Percentiles rank a stretch among this genome's conserved stretches.
Evolutionary conservation across 2,329 filamentous ascomycete genomes (phyloP).

Genomic region (Canariomyces notabilis): DNA sequence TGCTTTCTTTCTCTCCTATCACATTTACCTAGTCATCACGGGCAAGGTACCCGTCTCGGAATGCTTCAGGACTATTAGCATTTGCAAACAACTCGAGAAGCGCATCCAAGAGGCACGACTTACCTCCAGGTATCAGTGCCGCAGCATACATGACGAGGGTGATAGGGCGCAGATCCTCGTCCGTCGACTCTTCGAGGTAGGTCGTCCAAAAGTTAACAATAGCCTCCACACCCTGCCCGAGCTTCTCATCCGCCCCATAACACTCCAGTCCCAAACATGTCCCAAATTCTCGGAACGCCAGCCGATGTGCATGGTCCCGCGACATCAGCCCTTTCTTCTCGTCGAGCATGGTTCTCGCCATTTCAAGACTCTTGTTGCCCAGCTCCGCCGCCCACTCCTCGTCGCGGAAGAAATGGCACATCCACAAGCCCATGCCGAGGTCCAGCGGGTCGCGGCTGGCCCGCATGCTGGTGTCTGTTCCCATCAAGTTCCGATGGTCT

Average conservation of each 20-base stretch:
- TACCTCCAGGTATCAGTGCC: constrained; percentile 50
- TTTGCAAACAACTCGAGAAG: background rate
- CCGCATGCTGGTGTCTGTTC: constrained; percentile 37
- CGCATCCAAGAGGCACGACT: constrained; percentile 26
- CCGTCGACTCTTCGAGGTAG: constrained; percentile 30
- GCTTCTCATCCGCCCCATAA: constrained; percentile 32
- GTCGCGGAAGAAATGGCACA: constrained; percentile 44
- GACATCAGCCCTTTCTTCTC: constrained; percentile 20
- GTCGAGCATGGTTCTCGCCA: constrained; percentile 26
- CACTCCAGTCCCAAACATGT: constrained; percentile 45
- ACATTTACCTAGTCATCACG: background rate
- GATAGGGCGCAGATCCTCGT: constrained; percentile 46
- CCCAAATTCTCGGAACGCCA: constrained; percentile 53
- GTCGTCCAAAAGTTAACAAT: constrained; percentile 34
- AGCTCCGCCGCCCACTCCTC: constrained; percentile 45
- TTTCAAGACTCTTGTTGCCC: constrained; percentile 27
- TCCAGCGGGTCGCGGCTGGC: constrained; percentile 49
- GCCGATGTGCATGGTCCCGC: constrained; percentile 28
- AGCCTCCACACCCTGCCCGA: constrained; percentile 24
- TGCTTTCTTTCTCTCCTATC: background rate
- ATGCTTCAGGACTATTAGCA: constrained; percentile 13
- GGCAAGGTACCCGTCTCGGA: constrained; percentile 15
- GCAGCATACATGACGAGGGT: constrained; percentile 54
- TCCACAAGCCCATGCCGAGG: constrained; percentile 56
- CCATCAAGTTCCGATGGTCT: constrained; percentile 47